These are phyloP conservation scores for Microascus cirrosus DNA, from an alignment of 2,329 filamentous ascomycete species.

Conservation along the genomic window DNA sequence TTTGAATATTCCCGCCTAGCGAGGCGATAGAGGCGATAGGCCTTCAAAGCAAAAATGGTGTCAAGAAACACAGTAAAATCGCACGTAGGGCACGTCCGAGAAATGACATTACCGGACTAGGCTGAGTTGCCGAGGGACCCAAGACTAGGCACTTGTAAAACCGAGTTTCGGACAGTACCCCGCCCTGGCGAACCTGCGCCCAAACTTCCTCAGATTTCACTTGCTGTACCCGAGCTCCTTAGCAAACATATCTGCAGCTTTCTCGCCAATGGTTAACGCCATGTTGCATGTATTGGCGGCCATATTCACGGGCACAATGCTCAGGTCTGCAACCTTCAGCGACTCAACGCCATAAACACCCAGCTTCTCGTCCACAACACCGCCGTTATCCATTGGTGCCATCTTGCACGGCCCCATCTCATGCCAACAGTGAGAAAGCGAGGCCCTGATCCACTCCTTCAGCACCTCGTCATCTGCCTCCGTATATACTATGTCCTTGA, in stretches of 20 bases:
- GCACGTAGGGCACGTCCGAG: not conserved
- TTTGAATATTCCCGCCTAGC: not conserved
- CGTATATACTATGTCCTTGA: constrained; percentile 33
- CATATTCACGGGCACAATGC: constrained; percentile 25
- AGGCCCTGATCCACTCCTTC: constrained; percentile 28
- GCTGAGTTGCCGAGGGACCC: not conserved
- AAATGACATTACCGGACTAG: not conserved
- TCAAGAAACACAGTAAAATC: not conserved
- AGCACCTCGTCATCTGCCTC: constrained; percentile 38
- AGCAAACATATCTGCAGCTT: constrained; percentile 28
- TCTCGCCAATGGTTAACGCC: constrained; percentile 36
- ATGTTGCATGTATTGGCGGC: constrained; percentile 37
- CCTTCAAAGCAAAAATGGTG: not conserved
- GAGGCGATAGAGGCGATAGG: not conserved
- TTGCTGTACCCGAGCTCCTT: constrained; percentile 19
- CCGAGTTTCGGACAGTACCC: not conserved
- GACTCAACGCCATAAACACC: constrained; percentile 29
- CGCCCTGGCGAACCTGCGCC: not conserved
- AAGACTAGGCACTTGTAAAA: not conserved
- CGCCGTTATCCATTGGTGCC: constrained; percentile 24
- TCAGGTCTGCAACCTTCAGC: constrained; percentile 28
- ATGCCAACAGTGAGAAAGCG: constrained; percentile 32
- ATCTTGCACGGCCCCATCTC: constrained; percentile 34
- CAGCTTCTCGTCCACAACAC: constrained; percentile 21
- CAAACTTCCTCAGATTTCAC: not conserved